Percentiles rank a stretch among this genome's conserved stretches.
These are phyloP conservation scores for Kluyveromyces sp. DNA, from an alignment of 1,139 yeast species.

Conservation along the genomic window DNA sequence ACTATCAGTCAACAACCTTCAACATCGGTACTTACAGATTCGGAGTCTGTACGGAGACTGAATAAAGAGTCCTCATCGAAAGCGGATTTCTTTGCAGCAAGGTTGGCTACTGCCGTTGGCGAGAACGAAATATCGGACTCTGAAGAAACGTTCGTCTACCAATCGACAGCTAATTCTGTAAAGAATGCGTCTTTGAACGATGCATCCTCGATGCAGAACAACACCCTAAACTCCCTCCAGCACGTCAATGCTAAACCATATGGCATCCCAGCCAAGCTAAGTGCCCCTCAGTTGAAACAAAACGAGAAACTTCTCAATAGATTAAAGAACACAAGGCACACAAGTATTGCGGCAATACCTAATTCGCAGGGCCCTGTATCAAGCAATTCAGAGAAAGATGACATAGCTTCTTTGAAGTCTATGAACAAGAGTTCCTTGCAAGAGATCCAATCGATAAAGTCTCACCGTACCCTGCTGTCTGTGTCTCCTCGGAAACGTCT, in stretches of 20 bases:
- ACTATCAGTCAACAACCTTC: background rate
- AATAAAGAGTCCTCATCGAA: slow-evolving; percentile 38
- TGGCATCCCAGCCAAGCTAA: slow-evolving; percentile 27
- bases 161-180: slow-evolving; percentile 38
- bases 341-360: slow-evolving; percentile 28
- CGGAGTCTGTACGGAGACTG: slow-evolving; percentile 8
- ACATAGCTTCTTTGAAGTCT: slow-evolving; percentile 19
- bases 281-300: slow-evolving; percentile 26
- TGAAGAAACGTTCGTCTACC: slow-evolving; percentile 92
- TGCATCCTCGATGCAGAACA: slow-evolving; percentile 15
- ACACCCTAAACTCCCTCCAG: slow-evolving; percentile 11
- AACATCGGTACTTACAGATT: slow-evolving; percentile 1
- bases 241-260: slow-evolving; percentile 9
- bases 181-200: slow-evolving; percentile 23
- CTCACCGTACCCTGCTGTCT: slow-evolving; percentile 17
- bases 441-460: slow-evolving; percentile 22
- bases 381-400: slow-evolving; percentile 11
- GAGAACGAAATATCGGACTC: slow-evolving; percentile 81
- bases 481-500: slow-evolving; percentile 24
- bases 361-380: slow-evolving; percentile 1
- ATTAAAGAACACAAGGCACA: slow-evolving; percentile 27
- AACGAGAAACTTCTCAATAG: slow-evolving; percentile 24
- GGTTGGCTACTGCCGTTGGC: slow-evolving; percentile 87
- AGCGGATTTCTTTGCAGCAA: slow-evolving; percentile 92
- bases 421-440: slow-evolving; percentile 11